Percentiles rank a stretch among this genome's conserved stretches.
phyloP scores from a whole-genome alignment of 2,329 filamentous ascomycete genomes.

The Byssoonygena ceratinophila region DNA sequence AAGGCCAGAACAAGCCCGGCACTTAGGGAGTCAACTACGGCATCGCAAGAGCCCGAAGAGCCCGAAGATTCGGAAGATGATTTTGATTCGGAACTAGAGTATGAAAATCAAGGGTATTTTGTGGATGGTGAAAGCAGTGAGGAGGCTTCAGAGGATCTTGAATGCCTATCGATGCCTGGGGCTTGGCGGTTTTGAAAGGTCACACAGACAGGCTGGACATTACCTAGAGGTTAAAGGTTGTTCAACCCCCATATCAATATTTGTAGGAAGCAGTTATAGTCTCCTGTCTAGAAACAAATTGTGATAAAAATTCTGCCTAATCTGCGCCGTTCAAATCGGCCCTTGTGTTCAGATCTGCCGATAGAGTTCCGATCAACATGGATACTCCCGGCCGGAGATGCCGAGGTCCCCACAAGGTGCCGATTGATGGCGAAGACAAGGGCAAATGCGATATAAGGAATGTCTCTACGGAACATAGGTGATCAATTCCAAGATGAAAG shows the following conservation, averaged over 20 bases:
- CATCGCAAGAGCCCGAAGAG: not conserved
- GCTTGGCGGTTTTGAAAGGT: too few species aligned
- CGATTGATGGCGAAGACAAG: not conserved
- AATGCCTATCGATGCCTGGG: too few species aligned
- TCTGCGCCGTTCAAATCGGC: too few species aligned
- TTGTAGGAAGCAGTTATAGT: too few species aligned
- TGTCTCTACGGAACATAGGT: not conserved
- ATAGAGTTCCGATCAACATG: not conserved
- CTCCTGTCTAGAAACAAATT: too few species aligned
- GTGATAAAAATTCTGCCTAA: too few species aligned
- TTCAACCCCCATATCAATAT: too few species aligned
- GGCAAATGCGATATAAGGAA: not conserved
- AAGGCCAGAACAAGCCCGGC: not conserved
- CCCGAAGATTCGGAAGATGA: not conserved
- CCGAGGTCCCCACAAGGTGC: slow-evolving; percentile 4
- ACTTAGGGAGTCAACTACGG: not conserved
- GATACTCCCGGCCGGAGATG: not conserved
- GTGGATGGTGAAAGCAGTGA: not conserved
- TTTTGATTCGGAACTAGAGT: slow-evolving; percentile 1
- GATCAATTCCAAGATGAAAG: not conserved
- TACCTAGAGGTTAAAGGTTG: too few species aligned
- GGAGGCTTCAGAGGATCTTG: not conserved
- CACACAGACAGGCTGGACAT: too few species aligned
- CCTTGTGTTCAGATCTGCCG: too few species aligned
- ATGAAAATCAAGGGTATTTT: slow-evolving; percentile 2